Conservation (phyloP, 176 grass and related monocot genomes). For the Musa itinerans region DNA sequence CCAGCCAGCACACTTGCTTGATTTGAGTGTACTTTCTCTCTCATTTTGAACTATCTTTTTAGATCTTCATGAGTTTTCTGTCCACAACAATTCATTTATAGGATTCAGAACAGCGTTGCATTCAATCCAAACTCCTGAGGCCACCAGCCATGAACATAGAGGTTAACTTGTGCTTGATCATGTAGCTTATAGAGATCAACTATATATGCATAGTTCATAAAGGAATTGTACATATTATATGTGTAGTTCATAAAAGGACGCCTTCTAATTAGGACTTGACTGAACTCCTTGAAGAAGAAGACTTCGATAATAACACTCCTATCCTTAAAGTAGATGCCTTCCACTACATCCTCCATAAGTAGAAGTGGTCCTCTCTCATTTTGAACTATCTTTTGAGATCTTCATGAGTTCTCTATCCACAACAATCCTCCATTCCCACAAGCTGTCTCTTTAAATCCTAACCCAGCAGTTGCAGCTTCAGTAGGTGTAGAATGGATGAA, state of each 20-base stretch:
- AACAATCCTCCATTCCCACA: neutral
- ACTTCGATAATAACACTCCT: too few relatives aligned
- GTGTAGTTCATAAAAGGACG: too few relatives aligned
- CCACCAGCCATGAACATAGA: too few relatives aligned
- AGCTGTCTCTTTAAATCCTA: neutral
- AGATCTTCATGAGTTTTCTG: neutral
- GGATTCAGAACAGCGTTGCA: neutral
- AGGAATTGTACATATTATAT: too few relatives aligned
- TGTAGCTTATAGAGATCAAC: too few relatives aligned
- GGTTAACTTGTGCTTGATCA: too few relatives aligned
- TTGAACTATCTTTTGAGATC: neutral
- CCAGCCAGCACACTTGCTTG: neutral
- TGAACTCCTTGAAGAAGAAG: too few relatives aligned
- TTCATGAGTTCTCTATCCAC: neutral
- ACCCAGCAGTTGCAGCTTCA: neutral
- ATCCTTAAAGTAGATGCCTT: too few relatives aligned
- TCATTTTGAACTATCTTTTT: neutral
- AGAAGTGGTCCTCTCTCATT: neutral
- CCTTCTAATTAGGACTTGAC: too few relatives aligned
- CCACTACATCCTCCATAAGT: too few relatives aligned
- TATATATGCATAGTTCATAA: too few relatives aligned
- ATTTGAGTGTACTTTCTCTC: neutral
- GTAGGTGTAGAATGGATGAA: neutral
- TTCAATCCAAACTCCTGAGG: too few relatives aligned
- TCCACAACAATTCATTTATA: neutral